Evolutionary conservation across 495 filamentous ascomycete species (phyloP), one percentile per base, ranked within the genome.

Genomic region (Xanthoparmelia taractica): DNA sequence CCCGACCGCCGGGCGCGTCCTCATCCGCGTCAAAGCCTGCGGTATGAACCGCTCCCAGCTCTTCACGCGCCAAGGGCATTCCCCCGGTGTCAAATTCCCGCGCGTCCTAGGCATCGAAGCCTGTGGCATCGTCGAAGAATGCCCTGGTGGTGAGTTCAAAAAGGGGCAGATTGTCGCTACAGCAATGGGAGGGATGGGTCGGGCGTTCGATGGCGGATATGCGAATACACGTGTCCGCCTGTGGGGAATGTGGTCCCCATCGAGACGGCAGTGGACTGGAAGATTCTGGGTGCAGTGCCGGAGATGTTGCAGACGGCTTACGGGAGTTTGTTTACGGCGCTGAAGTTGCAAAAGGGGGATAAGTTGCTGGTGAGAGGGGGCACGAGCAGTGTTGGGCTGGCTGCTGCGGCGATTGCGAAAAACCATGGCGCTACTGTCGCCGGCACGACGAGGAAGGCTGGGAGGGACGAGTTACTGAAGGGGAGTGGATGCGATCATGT

Each of bases 291-390:
- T 18, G 79, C 78, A 0, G 65, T 82, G 50, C 80, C 80, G 2
- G 81, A 83, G 70, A 82, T 83, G 79, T 41, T 83, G 61, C 80
- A 82, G 71, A 83, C 81, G 27, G 77, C 81, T 7, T 83, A 76
- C 67, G 81, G 80, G 8, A 70, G 72, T 11, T 57, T 84, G 38
- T 71, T 76, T 18, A 69, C 64, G 40, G 63, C 69, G 23, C 65
- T 83, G 38, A 63, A 72, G 36, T 43, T 83, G 18, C 50, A 75
- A 57, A 67, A 70, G 33, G 77, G 76, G 0, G 78, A 82, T 48
- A 73, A 68, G 29, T 50, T 84, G 52, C 64, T 85, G 36, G 73
- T 85, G 25, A 71, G 81, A 27, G 81, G 81, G 2, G 80, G 78
- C 4, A 83, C 80, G 61, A 78, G 75, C 6, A 73, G 68, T 41